Base-by-base conservation (phyloP, 176 grass and related monocot genomes). In the Coix lacrymajobi region DNA sequence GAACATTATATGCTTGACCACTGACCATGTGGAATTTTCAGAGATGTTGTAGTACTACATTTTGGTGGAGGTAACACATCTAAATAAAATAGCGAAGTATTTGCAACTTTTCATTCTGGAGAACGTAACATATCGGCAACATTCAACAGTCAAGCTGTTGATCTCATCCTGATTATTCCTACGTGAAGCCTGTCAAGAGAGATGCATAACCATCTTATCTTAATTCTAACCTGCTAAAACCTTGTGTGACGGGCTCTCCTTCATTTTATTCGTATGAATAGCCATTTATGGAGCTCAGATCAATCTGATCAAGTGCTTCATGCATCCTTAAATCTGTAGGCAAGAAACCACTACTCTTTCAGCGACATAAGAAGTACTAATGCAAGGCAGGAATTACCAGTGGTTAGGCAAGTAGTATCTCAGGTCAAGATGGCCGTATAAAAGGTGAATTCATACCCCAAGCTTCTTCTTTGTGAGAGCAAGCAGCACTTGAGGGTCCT, bases 401-500 rank as follows among this genome's bases (percentile, higher is more conserved):
- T 16, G 68, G 15, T 25, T 7, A 44, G 24, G 11, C 38, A 28
- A 41, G 70, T 12, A 33, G 28, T 52, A 22, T 52, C 45, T 52
- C 71, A 52, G 44, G 20, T 52, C 9, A 52, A 74, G 16, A 57
- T 40, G 45, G 6, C 26, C 46, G 14, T 30, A 68, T 81, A 40
- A 34, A 25, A 26, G 49, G 20, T 51, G 44, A 45, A 34, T 26
- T 76, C 73, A 86, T 80, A 92, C 85, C 76, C 85, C 87, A 0
- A 92, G 6, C 2, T 36, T 56, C 67, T 90, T 88, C 82, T 92
- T 97, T 69, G 83, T 86, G 3, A 11, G 5, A 76, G 76, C 69
- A 75, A 94, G 61, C 61, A 90, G 32, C 26, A 82, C 81, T 69
- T 88, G 48, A 88, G 91, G 85, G 76, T 92, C 85, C 22, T 62